A percentile compares a stretch with the other conserved stretches of the same genome.
Evolutionary conservation across 192 early-diverging fungal genomes (phyloP).

Genomic region (Backusella parvicylindrica): DNA sequence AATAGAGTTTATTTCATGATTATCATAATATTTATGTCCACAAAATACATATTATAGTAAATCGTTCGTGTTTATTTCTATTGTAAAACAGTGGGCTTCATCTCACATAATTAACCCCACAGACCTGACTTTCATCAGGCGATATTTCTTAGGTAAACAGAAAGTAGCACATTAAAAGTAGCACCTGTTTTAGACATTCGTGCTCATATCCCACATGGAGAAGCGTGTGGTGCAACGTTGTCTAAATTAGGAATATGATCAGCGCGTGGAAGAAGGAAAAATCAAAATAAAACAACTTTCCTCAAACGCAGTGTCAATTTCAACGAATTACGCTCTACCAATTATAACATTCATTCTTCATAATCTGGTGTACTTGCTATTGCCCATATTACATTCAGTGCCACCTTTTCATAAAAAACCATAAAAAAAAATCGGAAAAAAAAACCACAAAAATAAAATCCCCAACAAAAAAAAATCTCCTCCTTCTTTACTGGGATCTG

Average conservation of each 20-base stretch:
- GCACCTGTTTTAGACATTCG: background rate
- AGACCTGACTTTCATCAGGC: background rate
- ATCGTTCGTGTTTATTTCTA: background rate
- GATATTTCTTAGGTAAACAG: background rate
- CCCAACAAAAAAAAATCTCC: background rate
- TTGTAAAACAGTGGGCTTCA: background rate
- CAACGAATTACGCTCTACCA: background rate
- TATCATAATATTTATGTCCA: background rate
- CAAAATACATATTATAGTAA: background rate
- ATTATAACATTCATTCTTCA: background rate
- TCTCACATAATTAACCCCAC: background rate
- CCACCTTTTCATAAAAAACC: background rate
- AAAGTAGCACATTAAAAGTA: background rate
- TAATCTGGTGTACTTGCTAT: background rate
- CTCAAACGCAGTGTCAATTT: conserved; percentile 1
- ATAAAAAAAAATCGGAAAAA: background rate
- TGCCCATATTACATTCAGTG: background rate
- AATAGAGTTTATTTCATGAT: background rate
- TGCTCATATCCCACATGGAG: conserved; percentile 2
- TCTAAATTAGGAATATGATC: conserved; percentile 5
- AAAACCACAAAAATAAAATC: background rate
- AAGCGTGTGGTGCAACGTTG: background rate
- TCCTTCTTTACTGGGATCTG: background rate
- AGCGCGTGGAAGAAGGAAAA: background rate
- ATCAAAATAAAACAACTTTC: background rate